Percentiles rank a stretch among this genome's conserved stretches.
Conservation (phyloP, 768 basidiomycete species). For the Suillus placidus region DNA sequence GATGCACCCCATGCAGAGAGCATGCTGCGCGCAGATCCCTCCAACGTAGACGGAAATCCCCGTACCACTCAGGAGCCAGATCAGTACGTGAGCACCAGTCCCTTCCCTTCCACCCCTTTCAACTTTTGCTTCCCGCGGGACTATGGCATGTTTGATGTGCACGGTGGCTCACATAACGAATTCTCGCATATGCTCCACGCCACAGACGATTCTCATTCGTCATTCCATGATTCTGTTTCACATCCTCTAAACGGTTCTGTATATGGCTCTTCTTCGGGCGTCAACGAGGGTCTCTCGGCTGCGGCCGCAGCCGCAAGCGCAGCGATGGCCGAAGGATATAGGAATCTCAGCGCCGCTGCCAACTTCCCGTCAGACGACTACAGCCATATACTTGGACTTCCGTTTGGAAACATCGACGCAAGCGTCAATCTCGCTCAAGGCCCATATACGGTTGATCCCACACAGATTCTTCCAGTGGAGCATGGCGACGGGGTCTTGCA, state of each 20-base stretch:
- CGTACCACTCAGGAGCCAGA: constrained; percentile 39
- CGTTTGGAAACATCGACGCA: constrained; percentile 58
- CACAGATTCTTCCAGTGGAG: constrained; percentile 71
- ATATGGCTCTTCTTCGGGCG: constrained; percentile 38
- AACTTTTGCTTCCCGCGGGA: constrained; percentile 73
- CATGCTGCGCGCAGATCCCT: constrained; percentile 77
- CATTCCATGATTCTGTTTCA: constrained; percentile 35
- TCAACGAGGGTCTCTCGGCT: constrained; percentile 60
- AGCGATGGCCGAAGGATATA: constrained; percentile 75
- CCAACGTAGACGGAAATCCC: constrained; percentile 48
- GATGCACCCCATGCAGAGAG: constrained; percentile 82
- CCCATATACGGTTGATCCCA: constrained; percentile 85
- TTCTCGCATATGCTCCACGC: constrained; percentile 37
- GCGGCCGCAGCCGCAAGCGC: constrained; percentile 66
- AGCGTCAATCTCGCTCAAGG: constrained; percentile 42
- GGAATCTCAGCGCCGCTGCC: constrained; percentile 60
- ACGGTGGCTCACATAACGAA: constrained; percentile 38
- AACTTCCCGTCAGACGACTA: constrained; percentile 62
- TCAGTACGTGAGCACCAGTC: constrained; percentile 42
- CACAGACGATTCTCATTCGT: constrained; percentile 30
- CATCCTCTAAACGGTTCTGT: constrained; percentile 32
- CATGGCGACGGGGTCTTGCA: constrained; percentile 44
- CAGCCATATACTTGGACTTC: constrained; percentile 62
- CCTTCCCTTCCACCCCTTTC: constrained; percentile 71
- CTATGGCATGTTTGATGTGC: constrained; percentile 62